Evolutionary conservation across 805 yeast genomes (phyloP).

Genomic region (Ogataea wickerhamii): DNA sequence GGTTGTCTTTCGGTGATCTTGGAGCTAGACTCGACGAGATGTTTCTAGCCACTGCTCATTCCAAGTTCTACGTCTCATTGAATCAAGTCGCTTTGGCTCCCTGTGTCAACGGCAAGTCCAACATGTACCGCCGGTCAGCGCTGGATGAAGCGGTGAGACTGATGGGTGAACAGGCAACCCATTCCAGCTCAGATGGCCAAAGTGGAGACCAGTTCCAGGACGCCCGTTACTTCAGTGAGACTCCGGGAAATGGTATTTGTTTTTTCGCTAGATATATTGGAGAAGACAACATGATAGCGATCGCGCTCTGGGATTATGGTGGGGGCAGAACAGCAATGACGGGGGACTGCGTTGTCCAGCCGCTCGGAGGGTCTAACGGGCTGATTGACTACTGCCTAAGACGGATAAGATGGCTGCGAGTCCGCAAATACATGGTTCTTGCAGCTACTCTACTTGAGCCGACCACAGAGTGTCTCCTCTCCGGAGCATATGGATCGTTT

Average conservation of each 20-base stretch:
- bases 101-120: conserved; percentile 89
- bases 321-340: conserved; percentile 71
- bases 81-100: conserved; percentile 76
- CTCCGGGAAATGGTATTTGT: conserved; percentile 48
- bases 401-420: conserved; percentile 81
- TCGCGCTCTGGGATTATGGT: conserved; percentile 73
- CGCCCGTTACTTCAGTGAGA: conserved; percentile 30
- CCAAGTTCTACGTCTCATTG: conserved; percentile 77
- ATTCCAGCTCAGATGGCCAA: conserved; percentile 30
- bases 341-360: conserved; percentile 77
- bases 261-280: conserved; percentile 81
- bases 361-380: conserved; percentile 43
- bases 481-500: conserved; percentile 64
- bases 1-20: conserved; percentile 26
- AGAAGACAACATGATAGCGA: conserved; percentile 91
- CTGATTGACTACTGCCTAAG: conserved; percentile 59
- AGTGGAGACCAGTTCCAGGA: conserved; percentile 33
- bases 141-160: conserved; percentile 53
- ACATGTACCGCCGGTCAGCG: conserved; percentile 65
- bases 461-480: conserved; percentile 70
- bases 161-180: conserved; percentile 29
- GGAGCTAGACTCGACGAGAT: conserved; percentile 81
- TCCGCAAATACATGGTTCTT: conserved; percentile 81
- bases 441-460: conserved; percentile 86
- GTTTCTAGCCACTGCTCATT: conserved; percentile 79